Evolutionary conservation across 1,139 yeast species (phyloP).

Genomic region (Zygoascus sp.): DNA sequence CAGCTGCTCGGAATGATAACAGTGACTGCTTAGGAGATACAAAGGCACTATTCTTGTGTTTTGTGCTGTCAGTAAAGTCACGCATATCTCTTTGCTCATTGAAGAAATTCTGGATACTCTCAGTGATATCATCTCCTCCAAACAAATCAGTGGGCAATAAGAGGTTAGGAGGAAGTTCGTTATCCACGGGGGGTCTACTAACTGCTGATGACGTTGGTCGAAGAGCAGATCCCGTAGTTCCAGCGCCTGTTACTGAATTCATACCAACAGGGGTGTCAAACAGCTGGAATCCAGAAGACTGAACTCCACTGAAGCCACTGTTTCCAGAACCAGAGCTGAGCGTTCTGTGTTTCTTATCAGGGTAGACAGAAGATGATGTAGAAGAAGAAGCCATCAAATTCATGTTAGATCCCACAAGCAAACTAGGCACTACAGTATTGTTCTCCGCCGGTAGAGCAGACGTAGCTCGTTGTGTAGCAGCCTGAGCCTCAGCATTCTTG

Average conservation of each 20-base stretch:
- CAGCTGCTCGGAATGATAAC: constrained; percentile 18
- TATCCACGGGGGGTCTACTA: constrained; percentile 6
- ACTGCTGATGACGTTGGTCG: neutral
- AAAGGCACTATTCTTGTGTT: neutral
- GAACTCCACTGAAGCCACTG: neutral
- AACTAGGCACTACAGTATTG: constrained; percentile 1
- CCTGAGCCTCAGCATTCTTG: constrained; percentile 17
- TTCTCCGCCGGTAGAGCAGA: constrained; percentile 8
- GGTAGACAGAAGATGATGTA: neutral
- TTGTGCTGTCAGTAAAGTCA: neutral
- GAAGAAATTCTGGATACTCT: constrained; percentile 22
- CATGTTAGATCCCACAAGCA: constrained; percentile 2
- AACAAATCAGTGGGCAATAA: constrained; percentile 33
- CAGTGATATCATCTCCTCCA: constrained; percentile 30
- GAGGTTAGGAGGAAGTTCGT: constrained; percentile 22
- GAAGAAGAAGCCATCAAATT: neutral
- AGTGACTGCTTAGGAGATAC: constrained; percentile 23
- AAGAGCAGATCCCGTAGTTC: neutral
- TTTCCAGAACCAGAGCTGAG: constrained; percentile 3
- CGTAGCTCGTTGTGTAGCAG: constrained; percentile 8
- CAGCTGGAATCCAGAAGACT: neutral
- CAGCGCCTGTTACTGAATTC: neutral
- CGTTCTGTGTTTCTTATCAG: neutral
- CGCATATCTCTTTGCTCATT: constrained; percentile 11
- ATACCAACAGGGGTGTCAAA: neutral